Evolutionary conservation across 129 eudicot genomes (phyloP).

Genomic region (Flaveria robusta): DNA sequence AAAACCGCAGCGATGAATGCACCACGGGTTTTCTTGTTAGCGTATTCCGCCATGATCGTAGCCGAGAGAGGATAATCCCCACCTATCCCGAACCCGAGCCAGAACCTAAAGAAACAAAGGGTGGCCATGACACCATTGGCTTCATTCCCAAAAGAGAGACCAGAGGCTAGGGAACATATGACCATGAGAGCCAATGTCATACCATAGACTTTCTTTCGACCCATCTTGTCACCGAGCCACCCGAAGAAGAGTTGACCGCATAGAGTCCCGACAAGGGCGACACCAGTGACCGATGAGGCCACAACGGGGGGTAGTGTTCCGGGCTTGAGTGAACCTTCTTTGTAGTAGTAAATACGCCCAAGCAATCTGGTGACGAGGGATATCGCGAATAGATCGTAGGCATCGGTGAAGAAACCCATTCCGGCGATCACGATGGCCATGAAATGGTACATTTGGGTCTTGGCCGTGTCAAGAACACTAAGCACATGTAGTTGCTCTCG

Average conservation of each 20-base stretch:
- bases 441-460: conserved; percentile 64
- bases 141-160: conserved; percentile 45
- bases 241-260: conserved; percentile 63
- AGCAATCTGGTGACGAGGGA: conserved; percentile 51
- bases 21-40: conserved; percentile 61
- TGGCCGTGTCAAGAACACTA: conserved; percentile 56
- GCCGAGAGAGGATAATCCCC: conserved; percentile 70
- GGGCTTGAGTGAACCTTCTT: conserved; percentile 32
- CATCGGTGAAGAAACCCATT: conserved; percentile 66
- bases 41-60: conserved; percentile 64
- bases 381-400: conserved; percentile 55
- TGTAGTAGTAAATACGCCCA: conserved; percentile 54
- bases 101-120: conserved; percentile 57
- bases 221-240: conserved; percentile 70
- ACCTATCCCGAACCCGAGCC: conserved; percentile 72
- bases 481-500: conserved; percentile 59
- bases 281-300: conserved; percentile 48
- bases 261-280: conserved; percentile 56
- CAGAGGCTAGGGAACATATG: conserved; percentile 54
- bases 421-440: conserved; percentile 62
- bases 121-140: conserved; percentile 45
- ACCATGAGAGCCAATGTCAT: conserved; percentile 54
- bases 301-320: conserved; percentile 51
- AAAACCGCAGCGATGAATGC: conserved; percentile 66
- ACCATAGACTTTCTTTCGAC: conserved; percentile 58